Conservation (phyloP, 1,284 basidiomycete species). For the Acaromyces ingoldii region DNA sequence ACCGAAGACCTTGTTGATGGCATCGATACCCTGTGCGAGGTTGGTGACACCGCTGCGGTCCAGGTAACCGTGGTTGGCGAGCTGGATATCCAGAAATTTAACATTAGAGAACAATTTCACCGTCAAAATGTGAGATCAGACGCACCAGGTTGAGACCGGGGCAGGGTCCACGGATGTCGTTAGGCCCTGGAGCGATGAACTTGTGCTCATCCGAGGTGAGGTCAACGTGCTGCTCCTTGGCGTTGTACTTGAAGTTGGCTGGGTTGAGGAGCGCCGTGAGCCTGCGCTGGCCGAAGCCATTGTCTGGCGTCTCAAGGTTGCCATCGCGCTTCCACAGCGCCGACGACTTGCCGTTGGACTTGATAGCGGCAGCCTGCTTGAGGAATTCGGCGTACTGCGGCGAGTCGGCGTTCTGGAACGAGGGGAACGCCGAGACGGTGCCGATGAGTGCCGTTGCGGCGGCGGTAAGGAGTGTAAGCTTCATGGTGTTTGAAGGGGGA, state of each 20-base stretch:
- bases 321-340: background rate
- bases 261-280: constrained; percentile 26
- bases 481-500: constrained; percentile 11
- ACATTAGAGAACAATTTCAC: background rate
- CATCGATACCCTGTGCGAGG: constrained; percentile 30
- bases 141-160: constrained; percentile 14
- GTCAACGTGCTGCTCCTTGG: constrained; percentile 21
- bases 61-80: constrained; percentile 37
- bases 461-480: constrained; percentile 7
- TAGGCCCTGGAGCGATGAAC: constrained; percentile 27
- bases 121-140: background rate
- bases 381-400: constrained; percentile 23
- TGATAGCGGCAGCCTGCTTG: constrained; percentile 19
- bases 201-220: constrained; percentile 32
- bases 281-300: constrained; percentile 16
- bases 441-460: constrained; percentile 12
- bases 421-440: constrained; percentile 21
- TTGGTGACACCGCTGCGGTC: constrained; percentile 28
- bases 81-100: constrained; percentile 10
- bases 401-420: constrained; percentile 14
- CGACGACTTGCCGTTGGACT: constrained; percentile 3
- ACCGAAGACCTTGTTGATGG: constrained; percentile 28
- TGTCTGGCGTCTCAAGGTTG: background rate
- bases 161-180: constrained; percentile 35
- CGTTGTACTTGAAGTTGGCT: constrained; percentile 28